Conservation (phyloP, 2,329 filamentous ascomycete species). For the Penicillium sp. region DNA sequence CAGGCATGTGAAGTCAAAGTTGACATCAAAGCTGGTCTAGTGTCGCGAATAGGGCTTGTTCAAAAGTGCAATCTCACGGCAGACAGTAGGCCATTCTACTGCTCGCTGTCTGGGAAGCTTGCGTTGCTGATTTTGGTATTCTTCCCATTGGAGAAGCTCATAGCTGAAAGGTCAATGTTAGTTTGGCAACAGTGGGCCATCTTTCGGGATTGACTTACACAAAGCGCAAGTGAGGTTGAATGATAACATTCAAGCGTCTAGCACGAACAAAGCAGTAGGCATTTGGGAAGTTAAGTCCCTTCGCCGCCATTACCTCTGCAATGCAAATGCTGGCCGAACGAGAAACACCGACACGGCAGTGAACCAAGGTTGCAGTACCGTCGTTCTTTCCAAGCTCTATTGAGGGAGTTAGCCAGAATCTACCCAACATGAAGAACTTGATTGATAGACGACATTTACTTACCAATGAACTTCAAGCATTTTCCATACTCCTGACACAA, state of each 20-base stretch:
- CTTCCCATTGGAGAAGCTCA: constrained; percentile 95
- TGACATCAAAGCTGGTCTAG: constrained; percentile 1
- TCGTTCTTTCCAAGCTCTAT: constrained; percentile 75
- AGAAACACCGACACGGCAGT: constrained; percentile 94
- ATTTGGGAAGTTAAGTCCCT: constrained; percentile 79
- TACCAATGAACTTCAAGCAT: constrained; percentile 91
- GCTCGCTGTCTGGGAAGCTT: constrained; percentile 64
- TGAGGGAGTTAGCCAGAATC: constrained; percentile 6
- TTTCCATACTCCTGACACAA: constrained; percentile 80
- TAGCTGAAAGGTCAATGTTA: constrained; percentile 47
- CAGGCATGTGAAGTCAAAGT: constrained; percentile 3
- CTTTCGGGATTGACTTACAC: constrained; percentile 52
- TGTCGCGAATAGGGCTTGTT: constrained; percentile 84
- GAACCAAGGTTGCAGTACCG: constrained; percentile 84
- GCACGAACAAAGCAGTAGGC: constrained; percentile 97
- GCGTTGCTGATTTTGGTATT: constrained; percentile 63
- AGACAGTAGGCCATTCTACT: constrained; percentile 86
- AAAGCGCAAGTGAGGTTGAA: constrained; percentile 93
- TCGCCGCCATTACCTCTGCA: constrained; percentile 90
- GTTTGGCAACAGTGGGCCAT: neutral
- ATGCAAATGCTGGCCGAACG: constrained; percentile 97
- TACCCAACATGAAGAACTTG: neutral
- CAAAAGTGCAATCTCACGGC: constrained; percentile 90
- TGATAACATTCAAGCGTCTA: constrained; percentile 91
- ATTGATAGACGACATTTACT: constrained; percentile 36